These are phyloP conservation scores for Thielaviopsis euricoi DNA, from an alignment of 2,329 filamentous ascomycete species.

Conservation along the genomic window DNA sequence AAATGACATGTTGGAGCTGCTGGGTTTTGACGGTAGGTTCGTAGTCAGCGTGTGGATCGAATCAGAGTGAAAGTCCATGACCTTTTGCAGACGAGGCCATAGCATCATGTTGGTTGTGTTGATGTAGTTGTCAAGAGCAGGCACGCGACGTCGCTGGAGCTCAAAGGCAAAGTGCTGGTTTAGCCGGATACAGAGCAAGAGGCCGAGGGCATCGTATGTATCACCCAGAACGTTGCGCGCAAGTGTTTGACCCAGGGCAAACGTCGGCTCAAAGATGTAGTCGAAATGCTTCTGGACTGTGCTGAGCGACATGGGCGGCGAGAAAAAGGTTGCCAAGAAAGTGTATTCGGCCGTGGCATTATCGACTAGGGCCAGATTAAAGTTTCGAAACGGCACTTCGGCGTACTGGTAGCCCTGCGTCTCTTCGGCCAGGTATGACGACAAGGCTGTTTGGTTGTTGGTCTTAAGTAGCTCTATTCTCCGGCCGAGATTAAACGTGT, in stretches of 20 bases:
- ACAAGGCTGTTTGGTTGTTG: slow-evolving; percentile 56
- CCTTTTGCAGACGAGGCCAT: slow-evolving; percentile 86
- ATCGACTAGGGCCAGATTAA: slow-evolving; percentile 85
- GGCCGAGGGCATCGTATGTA: slow-evolving; percentile 68
- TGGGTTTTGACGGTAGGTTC: slow-evolving; percentile 30
- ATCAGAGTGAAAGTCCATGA: slow-evolving; percentile 87
- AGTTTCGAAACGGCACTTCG: slow-evolving; percentile 81
- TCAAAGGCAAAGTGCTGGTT: slow-evolving; percentile 93
- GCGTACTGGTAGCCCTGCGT: slow-evolving; percentile 73
- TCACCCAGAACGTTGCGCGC: slow-evolving; percentile 62
- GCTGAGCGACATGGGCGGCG: slow-evolving; percentile 56
- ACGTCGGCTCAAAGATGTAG: slow-evolving; percentile 79
- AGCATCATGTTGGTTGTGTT: slow-evolving; percentile 92
- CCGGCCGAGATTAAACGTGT: slow-evolving; percentile 78
- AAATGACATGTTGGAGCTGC: slow-evolving; percentile 29
- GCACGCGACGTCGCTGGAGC: slow-evolving; percentile 78
- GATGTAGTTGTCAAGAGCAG: slow-evolving; percentile 76
- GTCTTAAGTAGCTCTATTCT: slow-evolving; percentile 68
- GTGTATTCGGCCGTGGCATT: slow-evolving; percentile 92
- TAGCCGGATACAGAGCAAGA: slow-evolving; percentile 78
- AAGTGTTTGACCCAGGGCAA: slow-evolving; percentile 62
- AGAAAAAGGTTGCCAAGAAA: slow-evolving; percentile 82
- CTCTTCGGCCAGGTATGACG: slow-evolving; percentile 83
- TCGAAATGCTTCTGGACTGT: slow-evolving; percentile 69
- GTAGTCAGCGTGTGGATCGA: slow-evolving; percentile 52